Conservation (phyloP, 2,329 filamentous ascomycete genomes). For the Ampelomyces quisqualis region DNA sequence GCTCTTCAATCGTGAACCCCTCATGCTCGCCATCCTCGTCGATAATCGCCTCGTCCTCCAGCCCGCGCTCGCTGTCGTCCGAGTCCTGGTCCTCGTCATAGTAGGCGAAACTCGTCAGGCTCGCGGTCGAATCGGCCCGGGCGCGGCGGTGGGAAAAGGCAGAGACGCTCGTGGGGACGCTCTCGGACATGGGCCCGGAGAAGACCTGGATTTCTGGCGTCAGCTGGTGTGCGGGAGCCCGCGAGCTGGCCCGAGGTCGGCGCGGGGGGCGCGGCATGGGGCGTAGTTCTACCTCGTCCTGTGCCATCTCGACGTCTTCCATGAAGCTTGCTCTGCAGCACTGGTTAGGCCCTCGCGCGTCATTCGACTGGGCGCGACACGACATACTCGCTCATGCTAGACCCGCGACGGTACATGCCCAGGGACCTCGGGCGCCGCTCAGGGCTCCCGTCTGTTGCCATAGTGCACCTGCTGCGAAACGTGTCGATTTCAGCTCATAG, state of each 20-base stretch:
- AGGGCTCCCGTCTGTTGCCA: constrained; percentile 39
- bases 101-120: constrained; percentile 68
- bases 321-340: constrained; percentile 64
- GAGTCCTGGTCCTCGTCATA: constrained; percentile 71
- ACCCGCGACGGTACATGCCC: constrained; percentile 63
- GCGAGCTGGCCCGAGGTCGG: constrained; percentile 7
- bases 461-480: constrained; percentile 12
- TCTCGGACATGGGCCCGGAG: constrained; percentile 90
- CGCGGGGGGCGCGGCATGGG: constrained; percentile 22
- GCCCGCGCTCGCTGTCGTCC: constrained; percentile 24
- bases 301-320: constrained; percentile 97
- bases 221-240: constrained; percentile 36
- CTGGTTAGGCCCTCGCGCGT: constrained; percentile 18
- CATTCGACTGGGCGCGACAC: neutral
- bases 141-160: constrained; percentile 82
- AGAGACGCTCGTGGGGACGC: constrained; percentile 90
- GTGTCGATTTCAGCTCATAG: constrained; percentile 19
- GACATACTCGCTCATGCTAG: constrained; percentile 59
- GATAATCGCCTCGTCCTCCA: constrained; percentile 36
- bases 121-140: constrained; percentile 81
- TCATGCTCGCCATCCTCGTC: constrained; percentile 38
- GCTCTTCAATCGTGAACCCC: constrained; percentile 45
- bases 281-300: constrained; percentile 71
- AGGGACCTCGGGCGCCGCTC: constrained; percentile 39
- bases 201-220: constrained; percentile 62